Conservation (phyloP, 2,329 filamentous ascomycete species). For the Aureobasidium uvarum region DNA sequence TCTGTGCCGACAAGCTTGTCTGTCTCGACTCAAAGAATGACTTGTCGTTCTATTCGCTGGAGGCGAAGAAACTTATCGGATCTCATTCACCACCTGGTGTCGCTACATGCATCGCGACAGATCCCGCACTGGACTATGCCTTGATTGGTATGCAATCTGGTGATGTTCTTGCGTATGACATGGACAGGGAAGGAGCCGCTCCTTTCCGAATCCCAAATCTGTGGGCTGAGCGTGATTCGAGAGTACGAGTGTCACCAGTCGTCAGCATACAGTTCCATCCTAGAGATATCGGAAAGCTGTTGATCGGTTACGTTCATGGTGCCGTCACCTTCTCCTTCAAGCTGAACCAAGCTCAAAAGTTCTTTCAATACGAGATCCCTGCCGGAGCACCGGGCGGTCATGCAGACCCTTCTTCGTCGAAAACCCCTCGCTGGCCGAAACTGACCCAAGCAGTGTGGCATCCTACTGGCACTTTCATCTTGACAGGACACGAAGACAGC, state of each 20-base stretch:
- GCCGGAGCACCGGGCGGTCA: slow-evolving; percentile 78
- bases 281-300: slow-evolving; percentile 82
- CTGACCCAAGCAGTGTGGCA: slow-evolving; percentile 89
- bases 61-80: slow-evolving; percentile 63
- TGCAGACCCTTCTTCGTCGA: slow-evolving; percentile 61
- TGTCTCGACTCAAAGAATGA: slow-evolving; percentile 85
- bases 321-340: slow-evolving; percentile 94
- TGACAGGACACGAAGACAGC: slow-evolving; percentile 85
- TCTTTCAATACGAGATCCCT: slow-evolving; percentile 79
- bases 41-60: slow-evolving; percentile 76
- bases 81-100: slow-evolving; percentile 74
- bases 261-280: slow-evolving; percentile 84
- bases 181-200: slow-evolving; percentile 75
- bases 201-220: slow-evolving; percentile 83
- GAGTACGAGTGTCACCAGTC: slow-evolving; percentile 62
- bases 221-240: slow-evolving; percentile 72
- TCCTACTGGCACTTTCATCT: slow-evolving; percentile 83
- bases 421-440: slow-evolving; percentile 65
- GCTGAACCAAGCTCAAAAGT: slow-evolving; percentile 73
- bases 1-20: slow-evolving; percentile 81
- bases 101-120: slow-evolving; percentile 71
- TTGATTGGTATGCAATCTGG: slow-evolving; percentile 67
- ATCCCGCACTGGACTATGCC: slow-evolving; percentile 91
- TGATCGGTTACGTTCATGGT: slow-evolving; percentile 88
- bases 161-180: slow-evolving; percentile 87